phyloP scores from a whole-genome alignment of 2,329 filamentous ascomycete genomes.

The Ceratocystis variospora region DNA sequence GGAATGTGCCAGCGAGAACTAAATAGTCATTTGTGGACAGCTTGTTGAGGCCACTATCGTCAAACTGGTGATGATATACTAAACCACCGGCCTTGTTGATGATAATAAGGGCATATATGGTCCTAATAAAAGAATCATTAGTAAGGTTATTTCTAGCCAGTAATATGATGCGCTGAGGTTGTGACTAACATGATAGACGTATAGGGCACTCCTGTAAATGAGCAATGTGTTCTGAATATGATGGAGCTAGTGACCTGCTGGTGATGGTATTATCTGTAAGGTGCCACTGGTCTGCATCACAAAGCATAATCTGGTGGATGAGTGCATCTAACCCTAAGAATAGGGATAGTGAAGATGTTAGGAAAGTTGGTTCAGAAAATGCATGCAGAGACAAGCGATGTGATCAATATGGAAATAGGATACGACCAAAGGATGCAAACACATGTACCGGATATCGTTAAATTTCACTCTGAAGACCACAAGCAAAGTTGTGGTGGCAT shows the following conservation, averaged over 20 bases:
- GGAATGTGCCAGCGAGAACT: constrained; percentile 91
- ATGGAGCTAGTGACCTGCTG: not conserved
- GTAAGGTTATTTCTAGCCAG: not conserved
- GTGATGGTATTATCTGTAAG: not conserved
- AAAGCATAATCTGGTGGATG: not conserved
- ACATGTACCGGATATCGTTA: not conserved
- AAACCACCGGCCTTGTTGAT: constrained; percentile 98
- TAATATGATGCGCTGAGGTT: not conserved
- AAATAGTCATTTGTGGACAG: constrained; percentile 93
- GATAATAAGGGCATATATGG: constrained; percentile 86
- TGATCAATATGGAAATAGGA: not conserved
- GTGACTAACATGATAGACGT: not conserved
- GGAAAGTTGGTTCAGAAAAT: not conserved
- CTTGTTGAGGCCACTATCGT: constrained; percentile 69
- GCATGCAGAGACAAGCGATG: not conserved
- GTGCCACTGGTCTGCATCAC: not conserved
- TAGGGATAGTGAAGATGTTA: not conserved
- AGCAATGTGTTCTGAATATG: not conserved
- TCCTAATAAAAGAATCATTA: constrained; percentile 40
- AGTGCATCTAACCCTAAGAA: not conserved
- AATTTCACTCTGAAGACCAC: not conserved
- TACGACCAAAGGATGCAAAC: not conserved
- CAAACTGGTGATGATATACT: constrained; percentile 90
- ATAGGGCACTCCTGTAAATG: not conserved
- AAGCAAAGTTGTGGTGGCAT: not conserved